These are phyloP conservation scores for Metschnikowia borealis DNA, from an alignment of 805 yeast genomes.

Conservation along the genomic window DNA sequence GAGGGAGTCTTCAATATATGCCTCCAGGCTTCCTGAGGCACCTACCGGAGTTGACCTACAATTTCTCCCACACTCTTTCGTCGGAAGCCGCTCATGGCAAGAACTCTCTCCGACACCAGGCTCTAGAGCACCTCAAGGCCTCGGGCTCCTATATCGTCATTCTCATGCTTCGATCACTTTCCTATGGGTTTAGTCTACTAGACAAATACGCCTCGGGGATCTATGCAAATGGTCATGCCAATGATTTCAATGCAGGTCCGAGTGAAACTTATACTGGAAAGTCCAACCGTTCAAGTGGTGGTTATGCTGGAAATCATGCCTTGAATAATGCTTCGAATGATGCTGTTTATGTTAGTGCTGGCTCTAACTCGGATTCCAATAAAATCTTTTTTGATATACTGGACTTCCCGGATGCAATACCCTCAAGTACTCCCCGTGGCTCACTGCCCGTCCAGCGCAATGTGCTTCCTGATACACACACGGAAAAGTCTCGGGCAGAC, in stretches of 20 bases:
- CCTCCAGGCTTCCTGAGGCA: conserved; percentile 3
- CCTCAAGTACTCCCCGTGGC: background rate
- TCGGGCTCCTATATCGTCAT: background rate
- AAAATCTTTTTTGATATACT: background rate
- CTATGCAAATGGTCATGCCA: background rate
- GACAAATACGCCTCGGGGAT: background rate
- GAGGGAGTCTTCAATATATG: conserved; percentile 5
- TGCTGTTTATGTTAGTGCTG: background rate
- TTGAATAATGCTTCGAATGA: background rate
- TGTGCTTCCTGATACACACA: background rate
- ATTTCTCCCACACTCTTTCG: background rate
- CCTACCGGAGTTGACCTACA: background rate
- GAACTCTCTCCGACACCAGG: background rate
- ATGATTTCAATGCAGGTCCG: too few species aligned
- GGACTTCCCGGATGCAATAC: background rate
- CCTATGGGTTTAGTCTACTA: background rate
- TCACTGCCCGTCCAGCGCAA: background rate
- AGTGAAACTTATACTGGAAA: background rate
- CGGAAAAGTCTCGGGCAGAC: background rate
- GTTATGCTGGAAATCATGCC: background rate
- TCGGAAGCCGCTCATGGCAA: background rate
- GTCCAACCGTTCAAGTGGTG: background rate
- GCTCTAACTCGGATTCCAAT: too few species aligned
- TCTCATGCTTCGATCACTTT: background rate
- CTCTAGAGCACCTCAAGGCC: background rate